Evolutionary conservation across 2,329 filamentous ascomycete species (phyloP).

Genomic region (Neoscytalidium dimidiatum): DNA sequence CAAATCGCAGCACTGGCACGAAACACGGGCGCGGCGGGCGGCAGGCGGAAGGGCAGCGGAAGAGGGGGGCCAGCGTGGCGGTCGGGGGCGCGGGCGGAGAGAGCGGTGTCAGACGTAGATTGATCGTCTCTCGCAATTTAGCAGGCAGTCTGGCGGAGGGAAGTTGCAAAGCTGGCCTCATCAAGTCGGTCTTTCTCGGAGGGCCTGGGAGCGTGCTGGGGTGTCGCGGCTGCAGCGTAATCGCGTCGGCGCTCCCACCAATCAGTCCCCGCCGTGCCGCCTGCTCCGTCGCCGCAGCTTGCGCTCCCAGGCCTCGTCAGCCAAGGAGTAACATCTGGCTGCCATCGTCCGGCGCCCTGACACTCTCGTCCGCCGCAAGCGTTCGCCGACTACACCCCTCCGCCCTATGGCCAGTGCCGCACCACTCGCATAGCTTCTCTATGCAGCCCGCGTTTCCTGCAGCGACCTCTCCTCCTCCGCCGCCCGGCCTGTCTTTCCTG

Average conservation of each 20-base stretch:
- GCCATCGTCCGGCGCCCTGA: constrained; percentile 5
- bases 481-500: constrained; percentile 19
- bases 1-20: not conserved
- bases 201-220: not conserved
- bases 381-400: constrained; percentile 7
- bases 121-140: constrained; percentile 8
- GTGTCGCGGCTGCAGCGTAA: constrained; percentile 5
- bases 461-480: constrained; percentile 2
- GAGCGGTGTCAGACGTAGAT: not conserved
- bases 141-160: no score
- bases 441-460: not conserved
- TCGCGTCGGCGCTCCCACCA: constrained; percentile 7
- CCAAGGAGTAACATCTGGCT: constrained; percentile 11
- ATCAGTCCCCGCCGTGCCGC: constrained; percentile 15
- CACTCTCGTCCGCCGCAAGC: constrained; percentile 2
- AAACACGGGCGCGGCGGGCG: not conserved
- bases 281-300: constrained; percentile 10
- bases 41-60: not conserved
- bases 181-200: constrained; percentile 12
- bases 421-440: constrained; percentile 14
- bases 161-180: constrained; percentile 11
- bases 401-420: constrained; percentile 16
- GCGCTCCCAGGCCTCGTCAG: constrained; percentile 5
- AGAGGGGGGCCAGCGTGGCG: not conserved
- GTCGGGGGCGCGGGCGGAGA: not conserved